phyloP scores from a whole-genome alignment of 208 protist species.

The Trypanosoma avium region DNA sequence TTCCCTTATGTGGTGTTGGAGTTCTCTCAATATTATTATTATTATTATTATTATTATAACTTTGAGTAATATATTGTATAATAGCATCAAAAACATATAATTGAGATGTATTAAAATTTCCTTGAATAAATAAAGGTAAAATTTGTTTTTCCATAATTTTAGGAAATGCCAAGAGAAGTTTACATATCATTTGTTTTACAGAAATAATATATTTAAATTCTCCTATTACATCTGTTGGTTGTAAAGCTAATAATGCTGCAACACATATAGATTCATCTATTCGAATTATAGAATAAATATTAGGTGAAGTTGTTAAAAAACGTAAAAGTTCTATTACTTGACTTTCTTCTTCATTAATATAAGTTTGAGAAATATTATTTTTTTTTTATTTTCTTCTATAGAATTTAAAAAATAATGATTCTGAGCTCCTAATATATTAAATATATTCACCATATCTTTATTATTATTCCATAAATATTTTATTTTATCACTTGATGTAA shows the following conservation, averaged over 20 bases:
- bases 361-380: too few relatives aligned
- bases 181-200: conserved; percentile 2
- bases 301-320: conserved; percentile 20
- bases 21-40: too few relatives aligned
- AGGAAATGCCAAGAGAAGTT: conserved; percentile 30
- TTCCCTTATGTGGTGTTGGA: conserved; percentile 83
- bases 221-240: conserved; percentile 12
- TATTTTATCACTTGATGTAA: conserved; percentile 18
- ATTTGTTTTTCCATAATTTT: conserved; percentile 18
- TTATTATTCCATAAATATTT: not conserved
- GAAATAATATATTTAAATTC: not conserved
- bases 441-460: conserved; percentile 14
- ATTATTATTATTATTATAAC: too few relatives aligned
- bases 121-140: conserved; percentile 6
- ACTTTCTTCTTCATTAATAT: conserved; percentile 12
- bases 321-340: conserved; percentile 15
- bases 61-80: not conserved
- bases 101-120: conserved; percentile 11
- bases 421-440: conserved; percentile 19
- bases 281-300: conserved; percentile 10
- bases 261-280: conserved; percentile 13
- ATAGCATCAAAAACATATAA: conserved; percentile 17
- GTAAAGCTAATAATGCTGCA: conserved; percentile 21
- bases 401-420: conserved; percentile 21
- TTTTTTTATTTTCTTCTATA: not conserved